Evolutionary conservation across 352 stramenopile genomes (phyloP).

Genomic region (Pythium phragmiticola): DNA sequence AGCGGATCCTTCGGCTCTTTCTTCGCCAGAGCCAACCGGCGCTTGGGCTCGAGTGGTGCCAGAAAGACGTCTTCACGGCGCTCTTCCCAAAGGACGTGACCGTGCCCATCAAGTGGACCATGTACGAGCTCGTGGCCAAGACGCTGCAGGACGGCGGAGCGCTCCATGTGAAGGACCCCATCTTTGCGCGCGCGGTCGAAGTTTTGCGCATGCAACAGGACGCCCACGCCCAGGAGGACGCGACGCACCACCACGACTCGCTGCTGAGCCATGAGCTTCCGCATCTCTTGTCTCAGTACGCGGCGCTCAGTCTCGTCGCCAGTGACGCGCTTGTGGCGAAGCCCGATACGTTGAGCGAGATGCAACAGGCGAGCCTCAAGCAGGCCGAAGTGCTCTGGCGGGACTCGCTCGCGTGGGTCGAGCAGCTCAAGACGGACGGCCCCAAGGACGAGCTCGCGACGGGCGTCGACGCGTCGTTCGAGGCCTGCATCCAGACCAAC

Average conservation of each 20-base stretch:
- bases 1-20: constrained; percentile 63
- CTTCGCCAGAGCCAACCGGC: constrained; percentile 52
- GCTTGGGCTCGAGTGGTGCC: constrained; percentile 47
- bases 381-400: constrained; percentile 71
- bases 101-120: constrained; percentile 63
- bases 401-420: constrained; percentile 62
- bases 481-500: constrained; percentile 70
- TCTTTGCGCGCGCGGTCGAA: constrained; percentile 58
- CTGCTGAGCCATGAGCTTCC: constrained; percentile 63
- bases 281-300: constrained; percentile 72
- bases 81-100: constrained; percentile 60
- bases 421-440: constrained; percentile 37
- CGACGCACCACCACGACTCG: constrained; percentile 32
- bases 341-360: constrained; percentile 36
- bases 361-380: constrained; percentile 48
- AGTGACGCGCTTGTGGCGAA: constrained; percentile 36
- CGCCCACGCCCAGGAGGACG: constrained; percentile 37
- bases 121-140: constrained; percentile 67
- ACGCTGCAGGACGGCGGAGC: constrained; percentile 42
- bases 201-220: constrained; percentile 66
- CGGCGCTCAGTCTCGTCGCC: constrained; percentile 48
- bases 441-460: constrained; percentile 49
- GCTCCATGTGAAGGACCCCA: constrained; percentile 50
- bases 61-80: constrained; percentile 53
- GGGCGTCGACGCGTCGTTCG: constrained; percentile 56